Base-by-base conservation (phyloP, 495 filamentous ascomycete species). In the Aspergillus campestris region DNA sequence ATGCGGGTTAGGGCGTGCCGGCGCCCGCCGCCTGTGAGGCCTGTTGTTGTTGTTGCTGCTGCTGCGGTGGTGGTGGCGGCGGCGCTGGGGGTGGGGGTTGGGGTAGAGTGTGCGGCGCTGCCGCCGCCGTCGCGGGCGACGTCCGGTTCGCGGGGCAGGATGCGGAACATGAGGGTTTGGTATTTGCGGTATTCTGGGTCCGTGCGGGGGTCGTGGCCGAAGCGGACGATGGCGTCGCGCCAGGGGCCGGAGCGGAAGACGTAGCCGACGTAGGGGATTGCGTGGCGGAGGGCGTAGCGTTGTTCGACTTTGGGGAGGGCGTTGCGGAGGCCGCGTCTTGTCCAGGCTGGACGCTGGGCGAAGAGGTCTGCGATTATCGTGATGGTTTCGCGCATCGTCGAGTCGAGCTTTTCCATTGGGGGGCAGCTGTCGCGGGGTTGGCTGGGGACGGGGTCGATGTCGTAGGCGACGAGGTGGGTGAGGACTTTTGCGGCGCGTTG, bases 211-310 rank as follows among this genome's bases (percentile, higher is more conserved):
- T 98, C 94, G 24, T 94, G 56, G 8, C 92, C 94, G 52, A 87
- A 87, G 42, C 74, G 77, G 47, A 96, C 75, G 45, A 95, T 75
- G 10, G 86, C 81, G 59, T 97, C 89, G 39, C 87, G 78, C 84
- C 87, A 98, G 0, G 92, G 92, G 1, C 92, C 92, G 6, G 82
- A 83, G 38, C 79, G 80, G 73, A 95, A 95, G 65, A 85, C 82
- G 65, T 95, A 98, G 7, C 83, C 89, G 1, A 86, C 79, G 52
- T 94, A 87, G 47, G 82, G 82, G 30, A 84, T 63, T 38, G 83
- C 78, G 48, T 79, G 64, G 56, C 82, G 79, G 18, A 89, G 69
- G 8, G 75, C 56, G 50, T 77, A 73, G 28, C 73, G 69, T 6
- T 71, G 72, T 34, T 86, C 67, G 34, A 59, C 45, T 10, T 53